Evolutionary conservation across 164 flowering plant species (phyloP).

Genomic region (Liriodendron chinense): DNA sequence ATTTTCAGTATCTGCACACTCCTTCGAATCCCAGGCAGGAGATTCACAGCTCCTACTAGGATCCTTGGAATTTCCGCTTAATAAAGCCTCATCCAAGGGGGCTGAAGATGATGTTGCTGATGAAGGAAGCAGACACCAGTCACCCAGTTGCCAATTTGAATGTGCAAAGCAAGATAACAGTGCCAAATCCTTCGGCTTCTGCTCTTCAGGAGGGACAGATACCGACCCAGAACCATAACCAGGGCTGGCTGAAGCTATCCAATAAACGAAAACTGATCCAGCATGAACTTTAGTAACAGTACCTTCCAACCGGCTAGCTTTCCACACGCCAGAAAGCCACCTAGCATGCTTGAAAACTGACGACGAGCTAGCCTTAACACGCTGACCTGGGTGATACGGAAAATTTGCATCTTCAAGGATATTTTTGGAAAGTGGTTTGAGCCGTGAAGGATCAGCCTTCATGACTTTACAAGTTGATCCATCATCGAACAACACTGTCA

Average conservation of each 20-base stretch:
- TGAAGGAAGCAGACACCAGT: constrained; percentile 85
- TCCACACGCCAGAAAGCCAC: constrained; percentile 92
- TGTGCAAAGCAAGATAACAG: constrained; percentile 77
- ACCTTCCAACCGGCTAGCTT: constrained; percentile 71
- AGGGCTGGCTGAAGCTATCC: constrained; percentile 90
- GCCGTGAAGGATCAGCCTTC: constrained; percentile 77
- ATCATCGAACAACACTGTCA: constrained; percentile 87
- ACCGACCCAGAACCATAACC: constrained; percentile 73
- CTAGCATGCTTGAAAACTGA: constrained; percentile 81
- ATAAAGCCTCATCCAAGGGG: constrained; percentile 29
- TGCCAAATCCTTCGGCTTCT: constrained; percentile 72
- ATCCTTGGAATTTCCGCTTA: constrained; percentile 27
- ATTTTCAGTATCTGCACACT: background rate
- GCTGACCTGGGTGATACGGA: constrained; percentile 93
- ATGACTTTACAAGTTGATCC: constrained; percentile 85
- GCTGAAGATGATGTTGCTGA: constrained; percentile 25
- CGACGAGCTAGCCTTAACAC: constrained; percentile 75
- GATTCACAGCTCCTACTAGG: constrained; percentile 19
- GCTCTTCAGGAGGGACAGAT: constrained; percentile 87
- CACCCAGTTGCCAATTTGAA: constrained; percentile 97
- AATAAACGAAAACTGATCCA: constrained; percentile 77
- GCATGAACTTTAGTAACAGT: constrained; percentile 80
- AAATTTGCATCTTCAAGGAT: constrained; percentile 73
- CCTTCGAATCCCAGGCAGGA: background rate
- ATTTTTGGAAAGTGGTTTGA: constrained; percentile 63